phyloP scores from a whole-genome alignment of 106 monocot genomes.

The Narthecium ossifragum region DNA sequence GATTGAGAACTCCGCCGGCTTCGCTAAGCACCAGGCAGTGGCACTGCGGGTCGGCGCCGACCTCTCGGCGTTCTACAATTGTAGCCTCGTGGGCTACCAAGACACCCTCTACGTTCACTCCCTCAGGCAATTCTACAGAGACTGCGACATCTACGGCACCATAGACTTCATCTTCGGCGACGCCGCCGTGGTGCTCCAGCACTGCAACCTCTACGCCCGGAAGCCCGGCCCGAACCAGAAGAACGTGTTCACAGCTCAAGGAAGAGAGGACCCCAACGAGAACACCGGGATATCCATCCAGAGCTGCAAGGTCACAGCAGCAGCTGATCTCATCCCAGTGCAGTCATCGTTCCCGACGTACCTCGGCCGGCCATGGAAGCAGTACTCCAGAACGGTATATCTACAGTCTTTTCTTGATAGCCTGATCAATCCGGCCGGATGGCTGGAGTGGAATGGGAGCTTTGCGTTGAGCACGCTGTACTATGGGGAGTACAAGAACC shows the following conservation, averaged over 20 bases:
- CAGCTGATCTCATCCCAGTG: conserved; percentile 34
- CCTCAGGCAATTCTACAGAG: conserved; percentile 58
- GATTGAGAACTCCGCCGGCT: conserved; percentile 61
- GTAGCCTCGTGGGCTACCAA: conserved; percentile 82
- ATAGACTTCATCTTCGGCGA: conserved; percentile 66
- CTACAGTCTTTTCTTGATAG: conserved; percentile 40
- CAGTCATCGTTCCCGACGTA: conserved; percentile 32
- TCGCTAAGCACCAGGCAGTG: conserved; percentile 64
- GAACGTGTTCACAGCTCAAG: conserved; percentile 72
- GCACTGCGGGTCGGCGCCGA: conserved; percentile 47
- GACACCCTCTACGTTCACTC: conserved; percentile 74
- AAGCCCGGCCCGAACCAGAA: conserved; percentile 48
- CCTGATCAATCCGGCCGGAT: conserved; percentile 51
- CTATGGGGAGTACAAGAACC: conserved; percentile 57
- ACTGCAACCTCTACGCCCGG: conserved; percentile 59
- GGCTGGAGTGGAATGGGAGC: conserved; percentile 55
- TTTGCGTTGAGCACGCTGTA: conserved; percentile 59
- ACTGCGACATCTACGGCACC: conserved; percentile 66
- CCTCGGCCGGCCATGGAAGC: conserved; percentile 66
- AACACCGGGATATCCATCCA: conserved; percentile 75
- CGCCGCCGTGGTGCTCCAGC: conserved; percentile 48
- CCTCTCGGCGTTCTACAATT: conserved; percentile 66
- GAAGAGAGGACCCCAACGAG: conserved; percentile 66
- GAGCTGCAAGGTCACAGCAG: conserved; percentile 49
- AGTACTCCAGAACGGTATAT: conserved; percentile 61